Base-by-base conservation (phyloP, 176 grass and related monocot species). In the Raddia distichophylla region DNA sequence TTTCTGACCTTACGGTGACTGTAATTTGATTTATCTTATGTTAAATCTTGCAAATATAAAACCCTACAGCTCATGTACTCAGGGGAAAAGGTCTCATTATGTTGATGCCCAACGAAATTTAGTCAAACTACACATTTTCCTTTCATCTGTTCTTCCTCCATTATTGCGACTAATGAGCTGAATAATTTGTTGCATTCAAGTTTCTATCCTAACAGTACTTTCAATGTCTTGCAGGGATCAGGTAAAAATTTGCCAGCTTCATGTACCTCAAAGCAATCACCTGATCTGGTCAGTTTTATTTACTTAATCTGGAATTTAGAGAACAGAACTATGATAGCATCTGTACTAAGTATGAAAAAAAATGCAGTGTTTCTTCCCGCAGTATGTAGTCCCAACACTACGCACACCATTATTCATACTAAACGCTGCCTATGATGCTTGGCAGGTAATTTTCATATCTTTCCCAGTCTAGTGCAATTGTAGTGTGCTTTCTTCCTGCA, bases 331-430 rank as follows among this genome's bases (percentile, higher is more conserved):
- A 10, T 65, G 7, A 19, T 69, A 42, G 27, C 82, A 60, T 82
- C 50, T 11, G 75, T 11, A 62, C 80, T 91, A 73, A 73, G 63
- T 68, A 69, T 42, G 20, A 68, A 47, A 63, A 65, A 46, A 83
- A 69, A 49, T 86, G 56, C 94, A 97, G 94, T 93, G 91, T 56
- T 93, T 97, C 86, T 97, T 97, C 86, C 94, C 94, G 0, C 94
- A 97, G 69, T 82, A 97, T 35, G 74, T 97, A 40, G 75, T 93
- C 63, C 89, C 86, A 60, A 74, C 83, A 58, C 32, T 97, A 64
- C 74, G 69, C 46, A 93, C 91, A 37, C 89, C 94, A 1, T 49
- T 97, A 45, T 97, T 97, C 83, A 83, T 93, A 81, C 77, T 97
- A 13, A 97, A 90, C 81, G 76, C 94, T 83, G 94, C 91, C 52